These are phyloP conservation scores for Backusella westeae DNA, from an alignment of 192 early-diverging fungal species.

Conservation along the genomic window DNA sequence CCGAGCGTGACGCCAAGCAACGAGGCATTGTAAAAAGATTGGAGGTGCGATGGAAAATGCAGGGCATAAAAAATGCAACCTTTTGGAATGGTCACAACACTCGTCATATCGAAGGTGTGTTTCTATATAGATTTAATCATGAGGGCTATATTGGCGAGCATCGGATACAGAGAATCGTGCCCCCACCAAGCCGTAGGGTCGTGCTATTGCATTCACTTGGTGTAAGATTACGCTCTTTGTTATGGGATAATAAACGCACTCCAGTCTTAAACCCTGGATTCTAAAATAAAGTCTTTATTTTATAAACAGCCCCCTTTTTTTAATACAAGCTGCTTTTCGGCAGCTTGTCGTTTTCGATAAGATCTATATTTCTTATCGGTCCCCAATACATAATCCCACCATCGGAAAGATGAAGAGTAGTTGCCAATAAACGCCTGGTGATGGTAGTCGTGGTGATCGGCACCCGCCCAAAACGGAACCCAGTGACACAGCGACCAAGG, in stretches of 20 bases:
- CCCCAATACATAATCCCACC: slow-evolving; percentile 87
- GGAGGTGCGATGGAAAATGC: slow-evolving; percentile 47
- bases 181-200: slow-evolving; percentile 44
- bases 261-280: slow-evolving; percentile 11
- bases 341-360: too few species aligned
- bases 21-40: slow-evolving; percentile 26
- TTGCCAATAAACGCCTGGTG: slow-evolving; percentile 79
- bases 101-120: slow-evolving; percentile 42
- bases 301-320: too few species aligned
- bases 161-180: slow-evolving; percentile 48
- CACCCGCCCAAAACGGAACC: slow-evolving; percentile 86
- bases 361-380: slow-evolving; percentile 53
- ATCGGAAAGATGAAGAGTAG: slow-evolving; percentile 85
- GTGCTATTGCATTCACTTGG: slow-evolving; percentile 34
- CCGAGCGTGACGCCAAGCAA: neutral
- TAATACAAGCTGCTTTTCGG: too few species aligned
- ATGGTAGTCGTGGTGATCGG: slow-evolving; percentile 95
- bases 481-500: slow-evolving; percentile 90
- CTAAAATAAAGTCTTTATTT: neutral
- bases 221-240: slow-evolving; percentile 24
- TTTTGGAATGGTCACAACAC: slow-evolving; percentile 14
- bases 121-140: slow-evolving; percentile 46
- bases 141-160: slow-evolving; percentile 45
- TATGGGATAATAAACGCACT: slow-evolving; percentile 11
- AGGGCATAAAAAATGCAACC: slow-evolving; percentile 39